Conservation (phyloP, 169 alveolate genomes). For the Cryptosporidium andersoni region DNA sequence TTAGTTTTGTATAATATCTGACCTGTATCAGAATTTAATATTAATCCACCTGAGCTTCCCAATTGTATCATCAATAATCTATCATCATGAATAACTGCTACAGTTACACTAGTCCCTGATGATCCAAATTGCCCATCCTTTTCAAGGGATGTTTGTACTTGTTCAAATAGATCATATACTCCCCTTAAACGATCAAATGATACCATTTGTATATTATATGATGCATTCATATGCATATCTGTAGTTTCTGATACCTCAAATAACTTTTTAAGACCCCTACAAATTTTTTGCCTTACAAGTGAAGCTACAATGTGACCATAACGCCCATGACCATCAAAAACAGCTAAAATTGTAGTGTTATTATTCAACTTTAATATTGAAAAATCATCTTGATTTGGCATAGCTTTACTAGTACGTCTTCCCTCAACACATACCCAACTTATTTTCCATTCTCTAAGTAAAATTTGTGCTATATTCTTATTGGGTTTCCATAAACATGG, state of each 20-base stretch:
- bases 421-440: conserved; percentile 34
- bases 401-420: conserved; percentile 32
- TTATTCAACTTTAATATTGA: conserved; percentile 16
- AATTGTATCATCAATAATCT: conserved; percentile 48
- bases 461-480: conserved; percentile 15
- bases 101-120: conserved; percentile 62
- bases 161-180: conserved; percentile 19
- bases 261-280: conserved; percentile 30
- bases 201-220: too few species aligned
- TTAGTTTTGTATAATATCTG: conserved; percentile 26
- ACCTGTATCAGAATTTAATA: conserved; percentile 15
- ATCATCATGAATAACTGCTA: conserved; percentile 18
- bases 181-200: background rate
- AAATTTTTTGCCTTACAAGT: conserved; percentile 44
- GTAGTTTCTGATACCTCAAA: background rate
- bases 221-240: too few species aligned
- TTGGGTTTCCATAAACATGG: conserved; percentile 53
- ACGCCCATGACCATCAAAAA: conserved; percentile 67
- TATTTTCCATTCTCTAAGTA: conserved; percentile 23
- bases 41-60: conserved; percentile 51
- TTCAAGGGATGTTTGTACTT: conserved; percentile 18
- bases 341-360: conserved; percentile 20
- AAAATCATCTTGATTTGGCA: conserved; percentile 67
- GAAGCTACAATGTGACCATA: conserved; percentile 63
- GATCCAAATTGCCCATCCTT: conserved; percentile 48